A percentile compares a stretch with the other conserved stretches of the same genome.
Evolutionary conservation across 768 basidiomycete genomes (phyloP).

Genomic region (Leccinum sublutescens): DNA sequence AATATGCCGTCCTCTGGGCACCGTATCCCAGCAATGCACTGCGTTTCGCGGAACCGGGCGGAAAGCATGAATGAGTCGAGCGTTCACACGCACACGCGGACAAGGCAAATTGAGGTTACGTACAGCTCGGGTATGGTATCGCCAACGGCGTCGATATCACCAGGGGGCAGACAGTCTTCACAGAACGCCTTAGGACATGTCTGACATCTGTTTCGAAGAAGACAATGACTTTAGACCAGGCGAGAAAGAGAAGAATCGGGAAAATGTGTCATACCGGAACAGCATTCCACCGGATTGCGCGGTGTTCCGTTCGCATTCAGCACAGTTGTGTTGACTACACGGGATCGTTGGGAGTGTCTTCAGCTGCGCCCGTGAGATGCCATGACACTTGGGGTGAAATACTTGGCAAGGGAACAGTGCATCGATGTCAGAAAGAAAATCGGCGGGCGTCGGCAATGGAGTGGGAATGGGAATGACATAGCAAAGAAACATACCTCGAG

Average conservation of each 20-base stretch:
- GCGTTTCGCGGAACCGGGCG: background rate
- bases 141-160: conserved; percentile 51
- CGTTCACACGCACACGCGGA: background rate
- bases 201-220: conserved; percentile 42
- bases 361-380: conserved; percentile 33
- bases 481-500: conserved; percentile 43
- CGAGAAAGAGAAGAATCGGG: background rate
- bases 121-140: conserved; percentile 59
- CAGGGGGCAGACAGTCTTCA: conserved; percentile 56
- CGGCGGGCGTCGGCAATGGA: conserved; percentile 2
- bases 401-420: conserved; percentile 33
- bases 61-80: background rate
- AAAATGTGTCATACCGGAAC: conserved; percentile 43
- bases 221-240: background rate
- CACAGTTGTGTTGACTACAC: conserved; percentile 55
- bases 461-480: background rate
- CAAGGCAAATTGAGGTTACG: conserved; percentile 15
- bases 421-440: background rate
- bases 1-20: conserved; percentile 39
- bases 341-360: conserved; percentile 23
- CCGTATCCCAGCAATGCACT: conserved; percentile 44
- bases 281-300: conserved; percentile 54
- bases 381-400: conserved; percentile 52
- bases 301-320: conserved; percentile 42
- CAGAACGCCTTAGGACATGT: conserved; percentile 61